Percentiles rank a stretch among this genome's conserved stretches.
Conservation (phyloP, 2,329 filamentous ascomycete genomes). For the Cladobotryum protrusum region DNA sequence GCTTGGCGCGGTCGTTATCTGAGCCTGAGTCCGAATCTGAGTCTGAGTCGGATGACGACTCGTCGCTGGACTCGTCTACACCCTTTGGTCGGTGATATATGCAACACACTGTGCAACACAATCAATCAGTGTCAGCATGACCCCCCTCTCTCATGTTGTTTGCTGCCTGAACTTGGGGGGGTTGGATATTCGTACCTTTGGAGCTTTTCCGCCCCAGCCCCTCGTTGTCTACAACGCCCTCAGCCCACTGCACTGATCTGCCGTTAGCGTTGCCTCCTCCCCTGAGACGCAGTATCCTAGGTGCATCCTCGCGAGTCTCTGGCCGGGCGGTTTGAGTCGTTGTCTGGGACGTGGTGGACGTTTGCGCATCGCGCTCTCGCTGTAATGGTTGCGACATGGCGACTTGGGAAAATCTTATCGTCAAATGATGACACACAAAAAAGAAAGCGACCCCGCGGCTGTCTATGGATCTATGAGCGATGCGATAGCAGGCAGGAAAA, state of each 20-base stretch:
- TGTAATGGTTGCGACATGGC: slow-evolving; percentile 16
- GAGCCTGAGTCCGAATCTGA: slow-evolving; percentile 51
- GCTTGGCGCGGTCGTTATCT: slow-evolving; percentile 31
- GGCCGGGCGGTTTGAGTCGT: slow-evolving; percentile 23
- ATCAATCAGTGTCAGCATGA: not conserved
- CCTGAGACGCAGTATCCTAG: slow-evolving; percentile 44
- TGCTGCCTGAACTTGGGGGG: not conserved
- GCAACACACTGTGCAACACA: slow-evolving; percentile 74
- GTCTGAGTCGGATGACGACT: slow-evolving; percentile 46
- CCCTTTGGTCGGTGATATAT: slow-evolving; percentile 87
- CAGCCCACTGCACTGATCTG: slow-evolving; percentile 81
- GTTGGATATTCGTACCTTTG: slow-evolving; percentile 60
- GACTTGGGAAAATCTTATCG: too few relatives aligned
- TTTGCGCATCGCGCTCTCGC: slow-evolving; percentile 20
- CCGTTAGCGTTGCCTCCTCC: slow-evolving; percentile 40
- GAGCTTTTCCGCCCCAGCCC: slow-evolving; percentile 88
- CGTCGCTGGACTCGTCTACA: slow-evolving; percentile 75
- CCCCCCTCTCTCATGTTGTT: not conserved
- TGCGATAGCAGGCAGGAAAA: not conserved
- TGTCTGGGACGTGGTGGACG: slow-evolving; percentile 29
- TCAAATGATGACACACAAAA: too few relatives aligned
- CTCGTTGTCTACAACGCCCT: slow-evolving; percentile 92
- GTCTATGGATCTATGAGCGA: not conserved
- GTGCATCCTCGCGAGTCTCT: slow-evolving; percentile 24
- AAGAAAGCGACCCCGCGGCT: too few relatives aligned